Evolutionary conservation across 495 filamentous ascomycete genomes (phyloP).

Genomic region (Penicillium fimorum): DNA sequence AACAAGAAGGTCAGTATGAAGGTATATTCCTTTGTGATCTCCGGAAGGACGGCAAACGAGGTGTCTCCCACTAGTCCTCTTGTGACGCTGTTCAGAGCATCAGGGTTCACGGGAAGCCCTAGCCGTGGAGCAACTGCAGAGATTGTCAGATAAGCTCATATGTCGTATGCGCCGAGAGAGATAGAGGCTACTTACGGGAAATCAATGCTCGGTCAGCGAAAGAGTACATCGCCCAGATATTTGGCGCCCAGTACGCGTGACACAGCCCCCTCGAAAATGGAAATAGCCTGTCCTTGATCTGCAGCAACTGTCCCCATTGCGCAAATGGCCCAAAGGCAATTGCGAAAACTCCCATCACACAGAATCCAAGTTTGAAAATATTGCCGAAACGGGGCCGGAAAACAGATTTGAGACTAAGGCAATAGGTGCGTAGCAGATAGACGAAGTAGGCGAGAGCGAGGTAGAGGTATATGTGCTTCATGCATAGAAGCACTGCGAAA

Average conservation of each 20-base stretch:
- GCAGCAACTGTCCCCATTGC: conserved; percentile 80
- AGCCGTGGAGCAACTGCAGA: conserved; percentile 71
- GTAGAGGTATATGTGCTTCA: conserved; percentile 99
- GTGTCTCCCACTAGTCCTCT: conserved; percentile 94
- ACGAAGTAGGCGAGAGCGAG: conserved; percentile 96
- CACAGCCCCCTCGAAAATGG: conserved; percentile 92
- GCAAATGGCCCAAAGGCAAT: conserved; percentile 89
- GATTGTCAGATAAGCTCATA: conserved; percentile 23
- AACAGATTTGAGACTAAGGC: conserved; percentile 73
- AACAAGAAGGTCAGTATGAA: conserved; percentile 81
- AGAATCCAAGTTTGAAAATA: conserved; percentile 72
- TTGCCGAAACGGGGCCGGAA: conserved; percentile 77
- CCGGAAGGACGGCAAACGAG: conserved; percentile 87
- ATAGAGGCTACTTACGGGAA: conserved; percentile 52
- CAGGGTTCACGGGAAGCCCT: conserved; percentile 65
- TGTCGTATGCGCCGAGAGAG: neutral
- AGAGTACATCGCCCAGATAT: conserved; percentile 96
- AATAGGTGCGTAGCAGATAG: conserved; percentile 82
- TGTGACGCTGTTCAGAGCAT: conserved; percentile 83
- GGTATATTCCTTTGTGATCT: conserved; percentile 74
- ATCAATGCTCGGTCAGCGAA: conserved; percentile 84
- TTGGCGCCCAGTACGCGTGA: conserved; percentile 98
- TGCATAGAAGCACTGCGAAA: conserved; percentile 82
- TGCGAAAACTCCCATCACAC: conserved; percentile 70
- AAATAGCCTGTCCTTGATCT: conserved; percentile 81